phyloP scores from a whole-genome alignment of 2,329 filamentous ascomycete genomes.

The Lasiodiplodia hormozganensis region DNA sequence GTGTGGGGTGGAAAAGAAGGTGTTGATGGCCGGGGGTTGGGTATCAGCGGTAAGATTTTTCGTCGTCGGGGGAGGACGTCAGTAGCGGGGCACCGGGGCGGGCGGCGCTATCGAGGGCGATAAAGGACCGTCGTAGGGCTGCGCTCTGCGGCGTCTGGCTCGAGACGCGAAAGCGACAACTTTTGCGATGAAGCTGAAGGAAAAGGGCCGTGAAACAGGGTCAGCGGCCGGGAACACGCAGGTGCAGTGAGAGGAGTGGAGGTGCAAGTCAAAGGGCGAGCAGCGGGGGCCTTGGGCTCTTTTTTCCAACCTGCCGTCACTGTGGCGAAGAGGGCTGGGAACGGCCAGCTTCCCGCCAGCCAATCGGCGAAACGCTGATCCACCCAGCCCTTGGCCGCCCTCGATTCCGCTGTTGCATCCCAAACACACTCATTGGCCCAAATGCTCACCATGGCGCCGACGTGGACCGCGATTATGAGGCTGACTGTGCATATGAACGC shows the following conservation, averaged over 20 bases:
- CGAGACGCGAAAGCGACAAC: not conserved
- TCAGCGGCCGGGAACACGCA: not conserved
- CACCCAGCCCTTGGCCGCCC: conserved; percentile 10
- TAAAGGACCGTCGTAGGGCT: conserved; percentile 28
- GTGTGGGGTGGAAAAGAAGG: conserved; percentile 29
- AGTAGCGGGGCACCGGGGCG: conserved; percentile 30
- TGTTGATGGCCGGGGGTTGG: conserved; percentile 13
- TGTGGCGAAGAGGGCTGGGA: conserved; percentile 29
- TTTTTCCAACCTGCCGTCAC: conserved; percentile 22
- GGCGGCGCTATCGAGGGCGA: conserved; percentile 28
- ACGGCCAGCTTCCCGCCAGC: conserved; percentile 24
- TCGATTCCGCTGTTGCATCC: not conserved
- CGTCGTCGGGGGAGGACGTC: conserved; percentile 28
- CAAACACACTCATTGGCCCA: not conserved
- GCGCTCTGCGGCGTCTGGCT: conserved; percentile 18
- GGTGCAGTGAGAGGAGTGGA: conserved; percentile 17
- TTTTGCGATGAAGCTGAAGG: not conserved
- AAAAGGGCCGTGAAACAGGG: conserved; percentile 19
- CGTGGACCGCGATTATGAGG: not conserved
- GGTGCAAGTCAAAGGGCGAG: conserved; percentile 3
- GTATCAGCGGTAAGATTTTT: conserved; percentile 29
- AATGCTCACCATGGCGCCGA: not conserved
- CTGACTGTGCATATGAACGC: not conserved
- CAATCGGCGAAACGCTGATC: conserved; percentile 30
- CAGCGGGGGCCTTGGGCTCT: conserved; percentile 11